Evolutionary conservation across 2,329 filamentous ascomycete species (phyloP), one percentile per base, ranked within the genome.

Genomic region (Alternaria ethzedia): DNA sequence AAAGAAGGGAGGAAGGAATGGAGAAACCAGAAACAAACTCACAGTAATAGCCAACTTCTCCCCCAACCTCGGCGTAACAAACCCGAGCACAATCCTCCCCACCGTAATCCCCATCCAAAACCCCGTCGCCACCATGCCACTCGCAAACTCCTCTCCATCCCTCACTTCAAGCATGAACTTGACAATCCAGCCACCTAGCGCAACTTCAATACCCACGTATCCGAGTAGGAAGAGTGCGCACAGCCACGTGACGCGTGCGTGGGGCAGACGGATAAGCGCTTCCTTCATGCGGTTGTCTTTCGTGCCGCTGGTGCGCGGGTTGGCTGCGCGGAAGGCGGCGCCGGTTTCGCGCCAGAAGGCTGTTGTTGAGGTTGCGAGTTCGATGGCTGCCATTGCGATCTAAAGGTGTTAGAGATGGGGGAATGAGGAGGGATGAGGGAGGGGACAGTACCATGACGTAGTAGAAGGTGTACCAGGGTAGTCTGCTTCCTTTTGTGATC

Each of bases 31-130:
- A 12, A 15, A 25, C 32, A 41, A 13, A 75, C 79, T 62, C 64
- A 82, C 81, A 49, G 80, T 73, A 57, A 86, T 84, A 32, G 83
- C 80, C 41, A 84, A 75, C 75, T 90, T 92, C 81, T 95, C 93
- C 0, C 92, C 92, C 17, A 93, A 82, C 3, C 85, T 82, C 2
- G 90, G 89, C 1, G 93, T 96, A 4, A 94, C 83, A 70, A 96
- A 96, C 0, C 92, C 92, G 15, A 96, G 80, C 0, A 89, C 77
- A 3, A 96, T 82, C 2, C 93, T 84, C 0, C 93, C 93, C 0
- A 93, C 78, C 0, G 92, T 94, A 66, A 96, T 85, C 0, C 93
- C 93, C 46, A 93, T 86, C 93, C 93, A 97, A 81, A 95, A 96
- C 0, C 92, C 90, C 0, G 92, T 95, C 0, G 89, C 90, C 0